These are phyloP conservation scores for sunflower (Helianthus annuus) DNA, from an alignment of 129 eudicot species.

Conservation along the genomic window HanXRQr2.0-SUNRISE NC_035448.2:143725837-143726336, in stretches of 20 bases:
- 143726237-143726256: background rate
- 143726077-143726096: background rate
- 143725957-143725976: slow-evolving; percentile 60
- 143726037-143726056: slow-evolving; percentile 48
- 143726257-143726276: slow-evolving; percentile 9
- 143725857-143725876: slow-evolving; percentile 55
- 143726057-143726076: background rate
- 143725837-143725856: slow-evolving; percentile 88
- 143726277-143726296: slow-evolving; percentile 2
- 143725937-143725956: slow-evolving; percentile 61
- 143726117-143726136: slow-evolving; percentile 12
- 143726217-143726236: background rate
- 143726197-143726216: background rate
- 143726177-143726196: slow-evolving; percentile 16
- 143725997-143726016: slow-evolving; percentile 85
- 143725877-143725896: slow-evolving; percentile 59
- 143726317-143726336: slow-evolving; percentile 1
- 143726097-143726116: background rate
- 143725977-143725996: slow-evolving; percentile 79
- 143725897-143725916: slow-evolving; percentile 67
- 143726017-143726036: slow-evolving; percentile 91
- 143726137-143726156: slow-evolving; percentile 5
- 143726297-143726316: slow-evolving; percentile 17
- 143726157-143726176: slow-evolving; percentile 18
- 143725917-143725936: slow-evolving; percentile 95